phyloP scores from a whole-genome alignment of 2,329 filamentous ascomycete species.

The Fusarium sulawesiense region DNA sequence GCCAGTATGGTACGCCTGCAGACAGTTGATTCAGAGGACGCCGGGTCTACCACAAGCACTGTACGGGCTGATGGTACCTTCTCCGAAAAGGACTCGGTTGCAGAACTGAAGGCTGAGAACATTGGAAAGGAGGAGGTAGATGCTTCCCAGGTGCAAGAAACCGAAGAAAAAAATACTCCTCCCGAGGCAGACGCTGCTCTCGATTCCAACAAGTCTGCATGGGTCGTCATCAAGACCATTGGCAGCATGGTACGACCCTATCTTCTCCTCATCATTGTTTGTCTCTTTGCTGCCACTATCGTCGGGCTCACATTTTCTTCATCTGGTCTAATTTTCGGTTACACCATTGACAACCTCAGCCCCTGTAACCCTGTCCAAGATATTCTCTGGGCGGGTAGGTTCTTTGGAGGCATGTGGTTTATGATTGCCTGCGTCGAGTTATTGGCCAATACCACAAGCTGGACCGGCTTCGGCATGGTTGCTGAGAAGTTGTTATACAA shows the following conservation, averaged over 20 bases:
- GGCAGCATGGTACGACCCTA: slow-evolving; percentile 54
- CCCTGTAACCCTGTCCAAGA: slow-evolving; percentile 56
- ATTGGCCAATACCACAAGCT: slow-evolving; percentile 67
- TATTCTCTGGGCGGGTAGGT: slow-evolving; percentile 55
- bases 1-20: slow-evolving; percentile 62
- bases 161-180: slow-evolving; percentile 48
- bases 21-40: slow-evolving; percentile 50
- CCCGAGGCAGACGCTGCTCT: slow-evolving; percentile 52
- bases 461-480: slow-evolving; percentile 59
- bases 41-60: slow-evolving; percentile 48
- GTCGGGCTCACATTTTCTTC: slow-evolving; percentile 66
- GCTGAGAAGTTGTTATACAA: slow-evolving; percentile 74
- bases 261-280: slow-evolving; percentile 54
- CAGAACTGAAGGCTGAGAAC: slow-evolving; percentile 45
- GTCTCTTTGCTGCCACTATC: slow-evolving; percentile 59
- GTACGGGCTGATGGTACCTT: slow-evolving; percentile 57
- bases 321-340: slow-evolving; percentile 64
- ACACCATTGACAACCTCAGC: slow-evolving; percentile 58
- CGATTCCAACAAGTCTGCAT: slow-evolving; percentile 55
- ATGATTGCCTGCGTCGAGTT: slow-evolving; percentile 61
- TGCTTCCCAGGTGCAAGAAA: slow-evolving; percentile 49
- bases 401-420: slow-evolving; percentile 69
- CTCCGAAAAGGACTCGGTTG: slow-evolving; percentile 54
- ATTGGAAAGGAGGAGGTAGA: slow-evolving; percentile 56
- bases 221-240: slow-evolving; percentile 54